These are phyloP conservation scores for Hirschfeldia incana DNA, from an alignment of 345 rosid species.

Conservation along the genomic window DNA sequence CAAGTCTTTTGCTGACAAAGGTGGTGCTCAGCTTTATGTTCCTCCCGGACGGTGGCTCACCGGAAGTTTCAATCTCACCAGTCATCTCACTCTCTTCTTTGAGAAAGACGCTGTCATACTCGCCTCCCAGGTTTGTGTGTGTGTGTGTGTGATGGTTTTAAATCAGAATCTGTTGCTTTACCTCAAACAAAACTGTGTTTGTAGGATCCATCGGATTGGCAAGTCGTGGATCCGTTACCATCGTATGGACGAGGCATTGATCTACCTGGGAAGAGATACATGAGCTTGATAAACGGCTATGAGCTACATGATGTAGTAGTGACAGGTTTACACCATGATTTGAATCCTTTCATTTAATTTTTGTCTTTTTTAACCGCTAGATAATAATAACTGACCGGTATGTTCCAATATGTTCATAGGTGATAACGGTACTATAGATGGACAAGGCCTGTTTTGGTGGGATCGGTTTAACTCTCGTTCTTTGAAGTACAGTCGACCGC, in stretches of 20 bases:
- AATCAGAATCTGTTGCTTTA: too few species aligned
- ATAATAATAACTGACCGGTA: not conserved
- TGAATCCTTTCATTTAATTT: not conserved
- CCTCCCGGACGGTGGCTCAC: constrained; percentile 61
- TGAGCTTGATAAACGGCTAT: constrained; percentile 48
- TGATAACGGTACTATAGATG: constrained; percentile 66
- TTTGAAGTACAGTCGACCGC: constrained; percentile 50
- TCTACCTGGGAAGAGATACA: constrained; percentile 47
- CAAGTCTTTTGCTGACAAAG: constrained; percentile 50
- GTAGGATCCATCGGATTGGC: constrained; percentile 49
- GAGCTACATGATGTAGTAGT: constrained; percentile 48
- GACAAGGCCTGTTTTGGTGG: constrained; percentile 74
- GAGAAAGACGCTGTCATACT: constrained; percentile 52
- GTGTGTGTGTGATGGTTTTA: too few species aligned
- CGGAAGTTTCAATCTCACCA: constrained; percentile 53
- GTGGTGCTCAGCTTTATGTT: constrained; percentile 55
- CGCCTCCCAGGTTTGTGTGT: constrained; percentile 44
- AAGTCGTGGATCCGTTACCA: constrained; percentile 46
- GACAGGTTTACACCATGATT: constrained; percentile 40
- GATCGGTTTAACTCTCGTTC: constrained; percentile 45
- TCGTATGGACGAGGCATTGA: constrained; percentile 55
- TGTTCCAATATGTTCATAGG: constrained; percentile 35
- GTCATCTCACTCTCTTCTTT: constrained; percentile 55
- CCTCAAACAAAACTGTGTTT: not conserved
- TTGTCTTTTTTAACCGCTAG: not conserved